Conservation (phyloP, 208 protist species). For the Trypanosoma rangeli region DNA sequence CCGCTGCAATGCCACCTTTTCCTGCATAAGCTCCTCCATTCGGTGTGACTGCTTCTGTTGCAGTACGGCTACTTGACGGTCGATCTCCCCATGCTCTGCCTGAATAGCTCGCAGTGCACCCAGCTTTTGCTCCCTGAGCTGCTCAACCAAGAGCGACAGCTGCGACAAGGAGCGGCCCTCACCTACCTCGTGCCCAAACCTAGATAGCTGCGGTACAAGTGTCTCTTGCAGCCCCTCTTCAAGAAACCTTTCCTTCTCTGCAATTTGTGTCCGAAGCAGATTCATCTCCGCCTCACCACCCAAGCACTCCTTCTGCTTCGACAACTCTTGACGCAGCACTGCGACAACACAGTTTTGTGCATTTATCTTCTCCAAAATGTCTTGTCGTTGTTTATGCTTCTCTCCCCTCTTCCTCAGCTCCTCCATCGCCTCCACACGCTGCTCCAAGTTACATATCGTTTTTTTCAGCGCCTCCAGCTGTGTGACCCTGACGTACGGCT, state of each 20-base stretch:
- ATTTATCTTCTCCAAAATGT: slow-evolving; percentile 43
- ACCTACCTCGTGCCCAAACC: slow-evolving; percentile 15
- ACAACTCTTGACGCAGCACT: slow-evolving; percentile 51
- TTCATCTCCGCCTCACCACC: slow-evolving; percentile 38
- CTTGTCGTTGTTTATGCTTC: slow-evolving; percentile 39
- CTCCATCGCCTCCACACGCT: slow-evolving; percentile 47
- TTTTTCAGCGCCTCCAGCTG: slow-evolving; percentile 29
- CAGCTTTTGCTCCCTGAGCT: slow-evolving; percentile 31
- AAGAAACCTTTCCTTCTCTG: slow-evolving; percentile 35
- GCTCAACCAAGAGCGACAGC: slow-evolving; percentile 11
- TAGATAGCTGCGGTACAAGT: slow-evolving; percentile 39
- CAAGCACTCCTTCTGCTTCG: slow-evolving; percentile 44
- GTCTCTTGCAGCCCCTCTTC: slow-evolving; percentile 27
- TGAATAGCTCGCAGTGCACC: slow-evolving; percentile 34
- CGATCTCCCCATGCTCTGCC: slow-evolving; percentile 29
- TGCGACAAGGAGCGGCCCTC: slow-evolving; percentile 11
- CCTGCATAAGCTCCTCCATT: slow-evolving; percentile 26
- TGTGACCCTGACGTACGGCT: slow-evolving; percentile 11
- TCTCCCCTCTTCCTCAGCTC: slow-evolving; percentile 39
- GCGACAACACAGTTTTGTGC: slow-evolving; percentile 53
- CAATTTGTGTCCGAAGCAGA: slow-evolving; percentile 40
- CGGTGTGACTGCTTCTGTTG: slow-evolving; percentile 35
- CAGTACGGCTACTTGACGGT: slow-evolving; percentile 32
- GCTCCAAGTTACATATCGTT: slow-evolving; percentile 43
- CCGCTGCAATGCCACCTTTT: slow-evolving; percentile 12